Conservation (phyloP, 805 yeast genomes). For the Starmerella vaccinii region DNA sequence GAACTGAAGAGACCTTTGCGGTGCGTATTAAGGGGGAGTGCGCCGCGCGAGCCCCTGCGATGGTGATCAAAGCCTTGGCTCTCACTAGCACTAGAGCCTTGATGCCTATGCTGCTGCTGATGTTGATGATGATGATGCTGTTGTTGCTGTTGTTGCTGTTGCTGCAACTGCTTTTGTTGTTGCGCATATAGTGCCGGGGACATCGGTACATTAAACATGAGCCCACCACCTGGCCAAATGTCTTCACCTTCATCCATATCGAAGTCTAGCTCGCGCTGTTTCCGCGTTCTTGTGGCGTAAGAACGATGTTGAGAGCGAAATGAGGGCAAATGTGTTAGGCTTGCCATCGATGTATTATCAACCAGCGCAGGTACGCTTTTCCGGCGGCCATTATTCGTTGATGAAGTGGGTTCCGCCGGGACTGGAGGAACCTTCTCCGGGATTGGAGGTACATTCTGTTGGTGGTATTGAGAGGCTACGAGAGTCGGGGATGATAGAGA, state of each 20-base stretch:
- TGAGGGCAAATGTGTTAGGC: constrained; percentile 17
- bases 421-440: background rate
- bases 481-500: constrained; percentile 21
- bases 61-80: too few species aligned
- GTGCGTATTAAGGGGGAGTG: background rate
- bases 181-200: constrained; percentile 42
- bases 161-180: constrained; percentile 17
- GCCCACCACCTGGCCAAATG: constrained; percentile 43
- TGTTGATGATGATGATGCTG: background rate
- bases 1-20: background rate
- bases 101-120: background rate
- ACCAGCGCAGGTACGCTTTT: constrained; percentile 17
- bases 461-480: background rate
- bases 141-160: constrained; percentile 8
- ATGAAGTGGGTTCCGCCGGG: background rate
- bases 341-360: constrained; percentile 26
- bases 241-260: constrained; percentile 42
- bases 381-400: constrained; percentile 6
- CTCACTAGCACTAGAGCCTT: too few species aligned
- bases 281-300: constrained; percentile 19
- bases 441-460: background rate
- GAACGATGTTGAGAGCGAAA: constrained; percentile 2
- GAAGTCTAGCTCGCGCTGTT: constrained; percentile 30
- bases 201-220: constrained; percentile 55
- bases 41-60: background rate